Base-by-base conservation (phyloP, 345 rosid genomes). In the Balakata baccata region DNA sequence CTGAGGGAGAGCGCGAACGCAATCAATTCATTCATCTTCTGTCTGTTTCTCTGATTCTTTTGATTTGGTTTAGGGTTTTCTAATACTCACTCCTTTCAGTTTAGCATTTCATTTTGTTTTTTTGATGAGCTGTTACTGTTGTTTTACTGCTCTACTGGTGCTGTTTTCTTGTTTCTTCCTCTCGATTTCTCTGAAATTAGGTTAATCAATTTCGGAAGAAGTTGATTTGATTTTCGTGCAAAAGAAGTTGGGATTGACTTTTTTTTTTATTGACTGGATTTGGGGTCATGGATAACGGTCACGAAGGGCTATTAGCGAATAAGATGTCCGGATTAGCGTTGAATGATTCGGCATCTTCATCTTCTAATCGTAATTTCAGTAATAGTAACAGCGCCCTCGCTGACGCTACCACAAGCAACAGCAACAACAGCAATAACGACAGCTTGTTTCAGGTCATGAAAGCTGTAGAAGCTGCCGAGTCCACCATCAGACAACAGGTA, bases 381-480 rank as follows among this genome's bases (percentile, higher is more conserved):
- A 23, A 45, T 23, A 52, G 23, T 20, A 45, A 13, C 16, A 23
- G 53, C 37, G 25, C 8, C 49, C 4, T 16, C 49, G 12, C 51
- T 50, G 34, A 22, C 22, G n/a, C 22, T 6, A 8, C 18, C 41
- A 54, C 14, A 23, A 25, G 1, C 38, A 25, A 20, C 47, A 84
- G 74, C 71, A 66, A 56, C 81, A 78, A 66, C 68, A 58, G 49
- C 78, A 82, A 83, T 74, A 87, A 82, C 71, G 89, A 87, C 61
- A 92, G 86, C 78, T 90, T 94, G 82, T 85, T 85, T 77, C 98
- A 89, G 91, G 98, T 90, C 45, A 87, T 90, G 88, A 90, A 90
- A 79, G 98, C 98, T 16, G 95, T 92, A 8, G 98, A 94, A 84
- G 97, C 94, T 2, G 98, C 98, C 11, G 98, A 94, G 85, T 88